Base-by-base conservation (phyloP, 495 filamentous ascomycete species). In the Sabuloglossum arenarium region DNA sequence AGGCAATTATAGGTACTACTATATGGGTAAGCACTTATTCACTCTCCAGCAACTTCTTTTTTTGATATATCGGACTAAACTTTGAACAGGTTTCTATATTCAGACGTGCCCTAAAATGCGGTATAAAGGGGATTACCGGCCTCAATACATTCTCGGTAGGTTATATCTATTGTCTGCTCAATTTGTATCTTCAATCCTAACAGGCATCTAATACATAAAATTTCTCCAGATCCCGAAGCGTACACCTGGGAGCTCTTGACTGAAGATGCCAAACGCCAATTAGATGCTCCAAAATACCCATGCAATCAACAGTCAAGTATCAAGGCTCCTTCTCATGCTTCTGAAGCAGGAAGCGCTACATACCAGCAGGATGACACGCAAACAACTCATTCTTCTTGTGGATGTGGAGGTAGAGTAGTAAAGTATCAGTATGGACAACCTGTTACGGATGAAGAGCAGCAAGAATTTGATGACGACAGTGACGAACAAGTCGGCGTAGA, bases 111-210 rank as follows among this genome's bases (percentile, higher is more conserved):
- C 74, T 43, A 88, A 89, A 62, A 87, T 88, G 85, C 73, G 76
- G 58, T 98, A 98, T 72, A 98, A 98, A 70, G 88, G 79, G 57
- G 78, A 86, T 43, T 98, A 86, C 68, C 69, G 72, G 12, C 90
- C 91, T 0, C 83, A 89, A 63, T 82, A 87, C 59, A 73, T 98
- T 19, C 74, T 97, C 28, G 80, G 75, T 78, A 56, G 61, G 68
- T 46, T 32, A 45, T 25, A 30, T 4, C n/a, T 25, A n/a, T 29
- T 6, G 32, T 47, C 29, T 29, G 12, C n/a, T 30, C 42, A 16
- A 49, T 46, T 34, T 52, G 53, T 6, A 39, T 47, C 31, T 51
- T 34, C 14, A 42, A 28, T 47, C 27, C 49, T 55, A 21, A 30
- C 25, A 60, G 3, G 50, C 19, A n/a, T 45, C 31, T 5, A 56